Conservation (phyloP, 495 filamentous ascomycete species). For the Penicillium subrubescens region DNA sequence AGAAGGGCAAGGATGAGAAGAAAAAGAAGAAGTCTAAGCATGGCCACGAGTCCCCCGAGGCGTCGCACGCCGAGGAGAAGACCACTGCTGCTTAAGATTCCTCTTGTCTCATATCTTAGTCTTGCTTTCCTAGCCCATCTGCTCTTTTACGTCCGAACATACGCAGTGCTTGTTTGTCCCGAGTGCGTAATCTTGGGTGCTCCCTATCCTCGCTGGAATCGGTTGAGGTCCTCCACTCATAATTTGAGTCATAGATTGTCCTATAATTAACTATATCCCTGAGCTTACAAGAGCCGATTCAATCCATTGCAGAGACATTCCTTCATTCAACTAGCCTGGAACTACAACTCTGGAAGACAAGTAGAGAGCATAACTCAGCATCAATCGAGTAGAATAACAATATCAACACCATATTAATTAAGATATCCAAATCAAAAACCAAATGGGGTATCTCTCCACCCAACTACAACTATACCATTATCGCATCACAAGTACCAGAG, state of each 20-base stretch:
- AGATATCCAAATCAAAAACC: not conserved
- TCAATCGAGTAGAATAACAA: not conserved
- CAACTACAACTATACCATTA: conserved; percentile 2
- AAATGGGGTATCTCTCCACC: conserved; percentile 3
- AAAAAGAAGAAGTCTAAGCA: conserved; percentile 61
- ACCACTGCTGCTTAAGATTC: conserved; percentile 18
- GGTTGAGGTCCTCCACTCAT: not conserved
- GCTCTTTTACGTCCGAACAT: conserved; percentile 17
- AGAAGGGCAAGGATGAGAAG: conserved; percentile 81
- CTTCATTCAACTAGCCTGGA: not conserved
- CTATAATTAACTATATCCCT: conserved; percentile 18
- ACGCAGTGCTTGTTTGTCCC: conserved; percentile 6
- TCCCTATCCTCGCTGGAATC: not conserved
- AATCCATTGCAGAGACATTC: not conserved
- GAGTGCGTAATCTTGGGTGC: conserved; percentile 3
- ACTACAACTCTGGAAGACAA: not conserved
- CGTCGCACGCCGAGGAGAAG: conserved; percentile 10
- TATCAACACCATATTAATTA: conserved; percentile 4
- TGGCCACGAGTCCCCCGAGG: conserved; percentile 14
- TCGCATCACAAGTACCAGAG: too few species aligned
- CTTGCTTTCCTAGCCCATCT: conserved; percentile 5
- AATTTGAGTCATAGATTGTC: conserved; percentile 27
- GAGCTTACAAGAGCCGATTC: not conserved
- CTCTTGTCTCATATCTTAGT: conserved; percentile 4
- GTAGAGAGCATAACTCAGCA: conserved; percentile 2